Percentiles rank a stretch among this genome's conserved stretches.
Evolutionary conservation across 805 yeast genomes (phyloP).

Genomic region (Priceomyces medius): DNA sequence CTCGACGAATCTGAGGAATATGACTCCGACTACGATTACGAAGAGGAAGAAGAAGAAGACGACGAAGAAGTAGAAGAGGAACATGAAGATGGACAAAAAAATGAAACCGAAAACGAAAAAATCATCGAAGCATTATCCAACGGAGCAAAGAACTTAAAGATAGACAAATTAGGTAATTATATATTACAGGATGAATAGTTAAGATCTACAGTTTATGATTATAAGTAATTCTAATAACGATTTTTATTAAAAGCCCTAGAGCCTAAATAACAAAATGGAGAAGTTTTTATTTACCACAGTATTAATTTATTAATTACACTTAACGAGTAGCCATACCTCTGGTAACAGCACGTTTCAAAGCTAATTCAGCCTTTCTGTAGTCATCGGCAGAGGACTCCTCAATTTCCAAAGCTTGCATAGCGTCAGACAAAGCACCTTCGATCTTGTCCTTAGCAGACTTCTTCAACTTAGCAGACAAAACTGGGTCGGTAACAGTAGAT

Average conservation of each 20-base stretch:
- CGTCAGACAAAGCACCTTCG: slow-evolving; percentile 97
- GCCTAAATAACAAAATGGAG: slow-evolving; percentile 13
- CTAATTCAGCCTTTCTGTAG: slow-evolving; percentile 98
- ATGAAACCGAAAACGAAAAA: slow-evolving; percentile 45
- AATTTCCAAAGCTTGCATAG: slow-evolving; percentile 94
- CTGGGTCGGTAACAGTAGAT: slow-evolving; percentile 97
- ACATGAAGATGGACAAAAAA: slow-evolving; percentile 36
- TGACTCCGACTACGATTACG: slow-evolving; percentile 40
- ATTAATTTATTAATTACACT: slow-evolving; percentile 25
- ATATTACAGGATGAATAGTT: slow-evolving; percentile 51
- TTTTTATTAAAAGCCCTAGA: slow-evolving; percentile 14
- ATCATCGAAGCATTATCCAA: slow-evolving; percentile 68
- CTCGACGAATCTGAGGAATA: slow-evolving; percentile 27
- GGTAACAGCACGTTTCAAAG: slow-evolving; percentile 98
- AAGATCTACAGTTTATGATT: background rate
- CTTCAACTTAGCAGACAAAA: slow-evolving; percentile 95
- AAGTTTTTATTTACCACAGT: slow-evolving; percentile 12
- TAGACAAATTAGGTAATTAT: slow-evolving; percentile 83
- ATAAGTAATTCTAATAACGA: slow-evolving; percentile 7
- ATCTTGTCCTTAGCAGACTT: slow-evolving; percentile 95
- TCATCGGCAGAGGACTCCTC: slow-evolving; percentile 97
- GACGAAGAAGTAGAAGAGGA: slow-evolving; percentile 33
- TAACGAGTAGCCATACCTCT: slow-evolving; percentile 98
- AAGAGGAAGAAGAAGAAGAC: slow-evolving; percentile 34
- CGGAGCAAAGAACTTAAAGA: slow-evolving; percentile 65